Conservation (phyloP, 202 grass and related monocot genomes). For the Musa balbisiana region DNA sequence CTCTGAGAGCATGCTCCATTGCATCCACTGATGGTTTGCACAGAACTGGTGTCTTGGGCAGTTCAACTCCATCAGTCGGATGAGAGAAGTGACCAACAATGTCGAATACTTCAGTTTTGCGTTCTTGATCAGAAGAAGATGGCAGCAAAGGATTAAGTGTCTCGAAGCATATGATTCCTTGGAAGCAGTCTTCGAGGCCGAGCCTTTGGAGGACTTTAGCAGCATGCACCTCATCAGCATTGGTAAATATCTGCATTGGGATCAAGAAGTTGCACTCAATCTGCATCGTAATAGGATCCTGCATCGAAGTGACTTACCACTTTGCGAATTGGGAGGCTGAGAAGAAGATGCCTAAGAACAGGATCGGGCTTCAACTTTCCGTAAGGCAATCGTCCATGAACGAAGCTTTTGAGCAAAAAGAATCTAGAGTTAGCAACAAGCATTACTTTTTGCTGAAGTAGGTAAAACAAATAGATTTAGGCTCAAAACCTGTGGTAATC, state of each 20-base stretch:
- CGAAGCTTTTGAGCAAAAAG: constrained; percentile 42
- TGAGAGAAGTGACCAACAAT: constrained; percentile 47
- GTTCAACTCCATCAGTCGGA: constrained; percentile 35
- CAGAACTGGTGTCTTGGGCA: constrained; percentile 55
- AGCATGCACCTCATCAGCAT: constrained; percentile 65
- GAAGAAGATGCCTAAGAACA: constrained; percentile 56
- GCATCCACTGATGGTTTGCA: constrained; percentile 78
- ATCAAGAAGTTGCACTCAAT: not conserved
- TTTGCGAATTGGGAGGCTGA: constrained; percentile 83
- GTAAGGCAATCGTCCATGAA: constrained; percentile 71
- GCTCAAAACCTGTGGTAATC: constrained; percentile 53
- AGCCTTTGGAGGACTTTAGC: constrained; percentile 64
- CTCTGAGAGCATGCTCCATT: constrained; percentile 55
- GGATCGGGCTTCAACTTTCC: constrained; percentile 71
- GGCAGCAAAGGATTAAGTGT: constrained; percentile 47
- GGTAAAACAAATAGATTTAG: not conserved
- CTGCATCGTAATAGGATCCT: not conserved
- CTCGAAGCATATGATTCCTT: constrained; percentile 80
- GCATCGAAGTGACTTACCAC: constrained; percentile 31
- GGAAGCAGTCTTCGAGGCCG: constrained; percentile 75
- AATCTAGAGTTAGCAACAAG: not conserved
- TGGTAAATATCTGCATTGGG: constrained; percentile 61
- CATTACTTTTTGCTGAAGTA: not conserved
- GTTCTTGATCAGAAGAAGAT: not conserved
- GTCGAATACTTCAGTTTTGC: constrained; percentile 47